Evolutionary conservation across 2,329 filamentous ascomycete genomes (phyloP), one percentile per base, ranked within the genome.

Genomic region (Fusarium temperatum): DNA sequence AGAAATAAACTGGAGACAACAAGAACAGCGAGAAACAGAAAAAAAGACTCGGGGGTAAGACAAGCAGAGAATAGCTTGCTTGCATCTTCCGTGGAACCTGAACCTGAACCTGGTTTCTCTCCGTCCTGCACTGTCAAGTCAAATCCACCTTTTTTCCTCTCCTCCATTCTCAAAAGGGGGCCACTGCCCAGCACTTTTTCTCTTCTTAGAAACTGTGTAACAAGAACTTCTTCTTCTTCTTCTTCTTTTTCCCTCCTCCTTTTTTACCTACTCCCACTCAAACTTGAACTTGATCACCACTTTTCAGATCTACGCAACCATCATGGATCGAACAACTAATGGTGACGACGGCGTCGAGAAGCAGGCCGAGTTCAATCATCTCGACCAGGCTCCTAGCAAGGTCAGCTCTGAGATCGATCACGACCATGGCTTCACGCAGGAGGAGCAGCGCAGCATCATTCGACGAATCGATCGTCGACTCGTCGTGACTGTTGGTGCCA

Each of bases 401-500:
- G 62, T 74, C 38, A 76, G 77, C 58, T 76, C 71, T 22, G 77
- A 79, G 32, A 66, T 70, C 38, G 78, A 78, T 42, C 67, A 67
- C 18, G 82, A 84, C 68, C 77, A 83, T 72, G 86, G 84, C 60
- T 91, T 92, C 81, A 87, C 89, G 2, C 85, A 86, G 0, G 82
- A 85, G 24, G 91, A 96, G 82, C 89, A 93, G 82, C 89, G 85
- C 79, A 87, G 83, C 47, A 93, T 96, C 77, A 89, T 95, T 47
- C 86, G 87, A 63, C 89, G 90, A 18, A 85, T 96, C 75, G 94
- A 97, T 81, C 84, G 86, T 36, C 89, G 91, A 5, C 84, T 93
- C 8, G 88, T 93, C 45, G 79, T 87, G 8, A 90, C 88, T 4
- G 88, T 90, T 9, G 91, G 91, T 26, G 79, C 87, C 73, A 88